phyloP scores from a whole-genome alignment of 768 basidiomycete species.

The Lactarius trivialis region DNA sequence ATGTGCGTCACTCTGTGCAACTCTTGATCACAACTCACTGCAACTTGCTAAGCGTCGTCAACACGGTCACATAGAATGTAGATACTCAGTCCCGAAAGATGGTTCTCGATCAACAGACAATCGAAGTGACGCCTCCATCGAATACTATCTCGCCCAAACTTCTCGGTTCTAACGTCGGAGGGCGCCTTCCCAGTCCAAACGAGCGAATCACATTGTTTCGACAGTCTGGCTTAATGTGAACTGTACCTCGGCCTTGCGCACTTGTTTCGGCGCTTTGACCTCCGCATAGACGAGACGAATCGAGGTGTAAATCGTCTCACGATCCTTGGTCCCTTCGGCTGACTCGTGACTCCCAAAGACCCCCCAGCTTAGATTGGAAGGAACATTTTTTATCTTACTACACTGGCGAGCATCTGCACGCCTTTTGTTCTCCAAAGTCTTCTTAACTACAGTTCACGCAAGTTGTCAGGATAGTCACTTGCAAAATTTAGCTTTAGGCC shows the following conservation, averaged over 20 bases:
- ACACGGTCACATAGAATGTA: neutral
- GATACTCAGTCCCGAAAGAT: neutral
- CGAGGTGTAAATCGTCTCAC: neutral
- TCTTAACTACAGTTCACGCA: neutral
- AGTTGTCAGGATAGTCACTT: too few relatives aligned
- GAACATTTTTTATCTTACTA: conserved; percentile 7
- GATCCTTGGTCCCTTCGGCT: neutral
- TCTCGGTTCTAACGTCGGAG: neutral
- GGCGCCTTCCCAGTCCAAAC: neutral
- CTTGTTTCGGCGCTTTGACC: conserved; percentile 10
- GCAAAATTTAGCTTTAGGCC: neutral
- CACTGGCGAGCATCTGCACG: conserved; percentile 6
- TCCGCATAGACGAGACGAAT: neutral
- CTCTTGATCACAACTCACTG: too few relatives aligned
- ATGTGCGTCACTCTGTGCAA: neutral
- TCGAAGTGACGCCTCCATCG: neutral
- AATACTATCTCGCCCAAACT: neutral
- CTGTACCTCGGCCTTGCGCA: neutral
- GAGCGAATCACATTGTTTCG: neutral
- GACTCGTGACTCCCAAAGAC: neutral
- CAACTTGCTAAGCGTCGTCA: neutral
- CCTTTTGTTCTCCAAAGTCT: neutral
- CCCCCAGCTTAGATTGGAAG: neutral
- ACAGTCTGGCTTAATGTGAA: conserved; percentile 6
- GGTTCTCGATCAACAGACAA: neutral